A percentile compares a stretch with the other conserved stretches of the same genome.
These are phyloP conservation scores for Microbotryum saponariae DNA, from an alignment of 1,284 basidiomycete genomes.

Conservation along the genomic window DNA sequence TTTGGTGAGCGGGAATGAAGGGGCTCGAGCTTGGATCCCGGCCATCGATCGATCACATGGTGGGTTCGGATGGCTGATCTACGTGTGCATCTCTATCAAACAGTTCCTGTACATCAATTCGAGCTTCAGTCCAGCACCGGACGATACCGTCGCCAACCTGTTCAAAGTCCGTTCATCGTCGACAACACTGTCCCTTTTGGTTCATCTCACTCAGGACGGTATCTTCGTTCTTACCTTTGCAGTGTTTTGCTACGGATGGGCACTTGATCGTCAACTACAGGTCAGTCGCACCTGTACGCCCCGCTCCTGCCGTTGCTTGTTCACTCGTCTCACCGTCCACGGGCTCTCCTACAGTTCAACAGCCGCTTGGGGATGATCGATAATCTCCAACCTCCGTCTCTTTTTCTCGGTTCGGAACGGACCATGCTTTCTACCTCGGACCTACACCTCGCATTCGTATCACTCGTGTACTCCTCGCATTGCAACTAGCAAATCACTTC, in stretches of 20 bases:
- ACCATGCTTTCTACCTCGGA: background rate
- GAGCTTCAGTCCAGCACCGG: slow-evolving; percentile 89
- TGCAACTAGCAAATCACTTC: too few relatives aligned
- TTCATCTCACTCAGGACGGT: slow-evolving; percentile 1
- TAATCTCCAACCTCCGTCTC: background rate
- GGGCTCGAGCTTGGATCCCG: background rate
- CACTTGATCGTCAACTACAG: slow-evolving; percentile 95
- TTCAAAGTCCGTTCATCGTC: slow-evolving; percentile 44
- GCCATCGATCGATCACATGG: background rate
- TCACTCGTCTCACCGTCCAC: background rate
- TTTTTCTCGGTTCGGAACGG: background rate
- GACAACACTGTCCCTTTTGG: background rate
- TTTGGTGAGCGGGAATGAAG: slow-evolving; percentile 50
- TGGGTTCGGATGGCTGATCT: background rate
- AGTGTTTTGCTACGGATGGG: slow-evolving; percentile 87
- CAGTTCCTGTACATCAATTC: slow-evolving; percentile 98
- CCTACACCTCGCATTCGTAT: background rate
- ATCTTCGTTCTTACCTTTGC: background rate
- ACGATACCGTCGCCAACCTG: slow-evolving; percentile 83
- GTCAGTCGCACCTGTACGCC: slow-evolving; percentile 44
- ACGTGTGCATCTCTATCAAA: too few relatives aligned
- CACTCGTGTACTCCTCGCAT: background rate
- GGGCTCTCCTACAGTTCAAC: slow-evolving; percentile 50
- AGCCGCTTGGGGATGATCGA: slow-evolving; percentile 58
- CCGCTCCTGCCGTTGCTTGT: too few relatives aligned